These are phyloP conservation scores for Cyberlindnera mississippiensis DNA, from an alignment of 805 yeast species.

Conservation along the genomic window DNA sequence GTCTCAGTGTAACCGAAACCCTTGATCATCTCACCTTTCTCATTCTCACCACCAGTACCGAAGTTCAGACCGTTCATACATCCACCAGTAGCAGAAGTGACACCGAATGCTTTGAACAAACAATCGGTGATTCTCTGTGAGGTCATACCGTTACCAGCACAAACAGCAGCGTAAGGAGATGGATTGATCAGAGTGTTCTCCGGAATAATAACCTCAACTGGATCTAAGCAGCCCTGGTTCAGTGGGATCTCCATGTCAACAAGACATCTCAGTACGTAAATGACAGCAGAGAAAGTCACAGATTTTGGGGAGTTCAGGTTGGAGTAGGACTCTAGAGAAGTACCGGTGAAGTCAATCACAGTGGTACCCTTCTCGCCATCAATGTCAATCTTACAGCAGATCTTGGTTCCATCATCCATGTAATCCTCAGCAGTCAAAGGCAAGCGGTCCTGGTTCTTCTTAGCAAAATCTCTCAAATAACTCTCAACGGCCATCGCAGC, in stretches of 20 bases:
- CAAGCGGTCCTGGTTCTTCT: conserved; percentile 33
- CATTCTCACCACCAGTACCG: conserved; percentile 43
- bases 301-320: conserved; percentile 54
- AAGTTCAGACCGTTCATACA: conserved; percentile 56
- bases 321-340: conserved; percentile 49
- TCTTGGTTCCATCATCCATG: conserved; percentile 55
- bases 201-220: conserved; percentile 47
- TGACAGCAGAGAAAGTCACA: conserved; percentile 48
- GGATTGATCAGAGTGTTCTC: conserved; percentile 35
- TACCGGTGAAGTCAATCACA: conserved; percentile 49
- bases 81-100: conserved; percentile 56
- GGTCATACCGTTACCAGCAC: conserved; percentile 52
- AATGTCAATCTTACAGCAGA: conserved; percentile 40
- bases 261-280: conserved; percentile 49
- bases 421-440: conserved; percentile 43
- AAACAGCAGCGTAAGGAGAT: conserved; percentile 42
- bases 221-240: conserved; percentile 88
- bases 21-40: conserved; percentile 37
- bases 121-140: conserved; percentile 55
- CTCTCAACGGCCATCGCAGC: conserved; percentile 46
- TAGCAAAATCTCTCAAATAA: conserved; percentile 35
- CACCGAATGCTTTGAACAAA: conserved; percentile 49
- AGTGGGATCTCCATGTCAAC: conserved; percentile 87
- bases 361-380: conserved; percentile 36
- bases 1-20: conserved; percentile 55